Evolutionary conservation across 768 basidiomycete species (phyloP).

Genomic region (Lactarius deliciosus): DNA sequence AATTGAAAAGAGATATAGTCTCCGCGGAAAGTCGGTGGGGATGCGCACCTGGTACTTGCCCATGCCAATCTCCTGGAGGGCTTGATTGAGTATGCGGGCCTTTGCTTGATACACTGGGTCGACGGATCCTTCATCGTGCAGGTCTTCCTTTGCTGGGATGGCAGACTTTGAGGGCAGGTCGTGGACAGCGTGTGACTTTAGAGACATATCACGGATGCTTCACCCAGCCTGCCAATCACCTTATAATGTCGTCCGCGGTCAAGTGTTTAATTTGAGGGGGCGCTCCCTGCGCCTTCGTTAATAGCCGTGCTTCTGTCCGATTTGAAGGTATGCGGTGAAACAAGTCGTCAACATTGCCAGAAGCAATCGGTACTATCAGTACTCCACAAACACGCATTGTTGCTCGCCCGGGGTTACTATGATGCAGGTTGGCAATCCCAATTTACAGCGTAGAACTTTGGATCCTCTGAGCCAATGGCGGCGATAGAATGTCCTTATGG

Average conservation of each 20-base stretch:
- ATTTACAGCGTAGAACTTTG: not conserved
- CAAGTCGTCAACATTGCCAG: not conserved
- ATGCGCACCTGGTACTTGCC: constrained; percentile 60
- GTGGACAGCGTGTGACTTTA: not conserved
- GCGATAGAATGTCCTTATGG: not conserved
- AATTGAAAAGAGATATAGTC: constrained; percentile 2
- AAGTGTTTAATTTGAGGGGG: not conserved
- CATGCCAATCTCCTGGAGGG: constrained; percentile 68
- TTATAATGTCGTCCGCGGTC: not conserved
- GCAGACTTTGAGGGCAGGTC: not conserved
- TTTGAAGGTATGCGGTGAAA: not conserved
- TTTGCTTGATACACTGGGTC: constrained; percentile 63
- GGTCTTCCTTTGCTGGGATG: constrained; percentile 8
- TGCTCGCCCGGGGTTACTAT: no score
- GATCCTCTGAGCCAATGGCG: not conserved
- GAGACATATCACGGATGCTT: constrained; percentile 1
- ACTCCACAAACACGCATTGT: no score
- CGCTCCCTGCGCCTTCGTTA: no score
- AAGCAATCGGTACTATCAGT: not conserved
- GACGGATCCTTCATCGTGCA: constrained; percentile 34
- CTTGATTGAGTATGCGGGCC: constrained; percentile 55
- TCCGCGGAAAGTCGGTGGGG: not conserved
- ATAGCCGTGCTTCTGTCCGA: not conserved
- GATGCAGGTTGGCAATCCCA: not conserved
- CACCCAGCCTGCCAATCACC: not conserved